These are phyloP conservation scores for Hypoxylon sp. DNA, from an alignment of 2,329 filamentous ascomycete genomes.

Conservation along the genomic window DNA sequence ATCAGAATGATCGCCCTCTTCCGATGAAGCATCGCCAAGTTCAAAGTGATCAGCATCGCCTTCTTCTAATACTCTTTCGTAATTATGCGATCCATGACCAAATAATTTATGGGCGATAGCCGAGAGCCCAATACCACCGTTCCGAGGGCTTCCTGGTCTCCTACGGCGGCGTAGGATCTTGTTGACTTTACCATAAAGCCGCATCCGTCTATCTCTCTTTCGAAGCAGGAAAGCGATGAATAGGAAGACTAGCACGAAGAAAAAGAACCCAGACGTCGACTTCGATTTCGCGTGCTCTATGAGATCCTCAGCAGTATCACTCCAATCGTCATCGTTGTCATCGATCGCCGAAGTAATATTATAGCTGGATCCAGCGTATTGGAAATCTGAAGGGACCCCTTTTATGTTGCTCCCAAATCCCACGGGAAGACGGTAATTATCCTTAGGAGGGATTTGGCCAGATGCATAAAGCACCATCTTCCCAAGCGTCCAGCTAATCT, in stretches of 20 bases:
- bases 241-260: conserved; percentile 81
- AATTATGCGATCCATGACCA: conserved; percentile 68
- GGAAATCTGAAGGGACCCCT: conserved; percentile 80
- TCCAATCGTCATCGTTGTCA: conserved; percentile 66
- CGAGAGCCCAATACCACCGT: conserved; percentile 62
- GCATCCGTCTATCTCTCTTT: conserved; percentile 79
- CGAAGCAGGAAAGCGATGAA: conserved; percentile 80
- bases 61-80: conserved; percentile 89
- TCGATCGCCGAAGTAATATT: conserved; percentile 52
- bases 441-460: conserved; percentile 81
- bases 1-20: conserved; percentile 74
- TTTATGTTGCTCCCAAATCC: conserved; percentile 91
- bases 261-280: conserved; percentile 78
- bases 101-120: conserved; percentile 74
- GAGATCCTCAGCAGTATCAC: conserved; percentile 67
- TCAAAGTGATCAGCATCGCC: conserved; percentile 83
- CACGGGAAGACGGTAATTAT: conserved; percentile 75
- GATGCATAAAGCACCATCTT: conserved; percentile 97
- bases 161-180: conserved; percentile 58
- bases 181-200: conserved; percentile 68
- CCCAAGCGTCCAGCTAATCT: conserved; percentile 97
- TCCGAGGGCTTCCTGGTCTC: conserved; percentile 62
- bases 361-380: conserved; percentile 77
- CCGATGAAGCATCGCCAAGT: conserved; percentile 74
- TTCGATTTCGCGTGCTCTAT: conserved; percentile 75